Base-by-base conservation (phyloP, 1,139 yeast genomes). In the Saccharomyces pastorianus region DNA sequence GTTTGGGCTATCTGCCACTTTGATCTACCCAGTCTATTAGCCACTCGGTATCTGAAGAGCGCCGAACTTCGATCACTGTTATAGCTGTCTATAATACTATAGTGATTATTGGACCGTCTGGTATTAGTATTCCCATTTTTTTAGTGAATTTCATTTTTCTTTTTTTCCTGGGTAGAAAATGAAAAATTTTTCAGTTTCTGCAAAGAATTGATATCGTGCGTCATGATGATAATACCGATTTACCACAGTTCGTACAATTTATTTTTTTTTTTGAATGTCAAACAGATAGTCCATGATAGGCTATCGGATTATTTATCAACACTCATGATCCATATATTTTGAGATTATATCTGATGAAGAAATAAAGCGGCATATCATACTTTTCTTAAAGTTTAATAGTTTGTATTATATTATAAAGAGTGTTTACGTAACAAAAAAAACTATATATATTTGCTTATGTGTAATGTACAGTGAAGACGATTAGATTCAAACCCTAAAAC, bases 391-490 rank as follows among this genome's bases (percentile, higher is more conserved):
- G 44, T 38, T 17, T 38, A 17, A 38, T 38, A 38, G 44, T 38
- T 31, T 38, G 25, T 38, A 38, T 9, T 38, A 38, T 38, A 38
- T 17, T 38, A 38, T 38, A 38, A 38, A 38, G 44, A 38, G 44
- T 17, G 23, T 38, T 38, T 38, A 38, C 23, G 25, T 38, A 38
- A 38, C 23, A 38, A 17, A 38, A 34, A 34, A 38, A 38, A 38
- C 42, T 17, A 17, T 38, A 38, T 38, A 38, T 17, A 17, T 38
- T 34, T 38, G 44, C 44, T 38, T 38, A 38, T 38, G 44, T 38
- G 25, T 38, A 38, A 38, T 38, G 44, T 38, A 38, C 44, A 38
- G 44, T 38, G 44, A 38, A 38, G 44, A 38, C 44, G 44, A 38
- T 38, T 38, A 38, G 44, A 38, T 38, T 38, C 44, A 38, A 38